phyloP scores from a whole-genome alignment of 2,329 filamentous ascomycete species.

The Bipolaris sorokiniana region DNA sequence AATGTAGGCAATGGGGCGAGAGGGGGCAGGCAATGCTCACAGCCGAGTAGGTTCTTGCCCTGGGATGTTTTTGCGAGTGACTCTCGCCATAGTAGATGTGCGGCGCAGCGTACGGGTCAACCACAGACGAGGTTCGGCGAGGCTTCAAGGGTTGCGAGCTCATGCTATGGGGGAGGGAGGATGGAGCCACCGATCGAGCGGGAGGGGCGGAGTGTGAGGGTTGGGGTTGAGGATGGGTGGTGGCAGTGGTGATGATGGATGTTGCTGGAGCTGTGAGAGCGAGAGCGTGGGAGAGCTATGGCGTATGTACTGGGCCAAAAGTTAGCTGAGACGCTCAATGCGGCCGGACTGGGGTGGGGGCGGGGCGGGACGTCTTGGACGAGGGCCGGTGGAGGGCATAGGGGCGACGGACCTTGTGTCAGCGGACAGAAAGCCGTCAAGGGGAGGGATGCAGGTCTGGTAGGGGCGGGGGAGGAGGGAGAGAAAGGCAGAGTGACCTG shows the following conservation, averaged over 20 bases:
- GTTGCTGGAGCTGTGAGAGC: not conserved
- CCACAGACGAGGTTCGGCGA: slow-evolving; percentile 50
- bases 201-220: not conserved
- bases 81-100: slow-evolving; percentile 66
- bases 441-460: not conserved
- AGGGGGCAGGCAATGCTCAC: slow-evolving; percentile 49
- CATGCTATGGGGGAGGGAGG: slow-evolving; percentile 45
- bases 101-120: slow-evolving; percentile 64
- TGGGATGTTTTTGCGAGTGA: slow-evolving; percentile 54
- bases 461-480: not conserved
- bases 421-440: slow-evolving; percentile 21
- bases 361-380: slow-evolving; percentile 22
- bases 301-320: slow-evolving; percentile 19
- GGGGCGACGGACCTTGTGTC: slow-evolving; percentile 15
- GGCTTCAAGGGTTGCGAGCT: slow-evolving; percentile 49
- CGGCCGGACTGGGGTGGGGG: slow-evolving; percentile 14
- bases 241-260: slow-evolving; percentile 16
- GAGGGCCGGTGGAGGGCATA: slow-evolving; percentile 18
- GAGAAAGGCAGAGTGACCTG: slow-evolving; percentile 5
- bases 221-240: slow-evolving; percentile 1
- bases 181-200: slow-evolving; percentile 18
- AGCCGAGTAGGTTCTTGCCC: slow-evolving; percentile 61
- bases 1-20: not conserved
- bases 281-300: slow-evolving; percentile 17
- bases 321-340: slow-evolving; percentile 14